These are phyloP conservation scores for Zhuliangozyma parablackwelliae DNA, from an alignment of 1,139 yeast genomes.

Conservation along the genomic window DNA sequence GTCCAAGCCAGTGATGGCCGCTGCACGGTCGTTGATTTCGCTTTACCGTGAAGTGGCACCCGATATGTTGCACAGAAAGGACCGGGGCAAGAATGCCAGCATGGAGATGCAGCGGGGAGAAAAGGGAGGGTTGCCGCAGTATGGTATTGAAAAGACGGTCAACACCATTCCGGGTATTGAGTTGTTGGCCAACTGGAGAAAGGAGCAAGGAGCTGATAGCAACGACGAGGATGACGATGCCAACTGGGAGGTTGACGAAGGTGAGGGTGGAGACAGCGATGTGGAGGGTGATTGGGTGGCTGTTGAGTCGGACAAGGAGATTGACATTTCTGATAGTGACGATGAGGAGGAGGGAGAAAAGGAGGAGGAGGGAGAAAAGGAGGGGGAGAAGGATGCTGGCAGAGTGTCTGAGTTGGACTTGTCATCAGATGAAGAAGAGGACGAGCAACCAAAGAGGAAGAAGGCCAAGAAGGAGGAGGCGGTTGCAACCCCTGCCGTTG, in stretches of 20 bases:
- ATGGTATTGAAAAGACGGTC: conserved; percentile 64
- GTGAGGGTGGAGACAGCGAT: conserved; percentile 40
- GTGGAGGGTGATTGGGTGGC: conserved; percentile 62
- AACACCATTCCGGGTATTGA: conserved; percentile 87
- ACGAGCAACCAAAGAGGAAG: conserved; percentile 19
- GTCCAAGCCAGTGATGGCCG: conserved; percentile 89
- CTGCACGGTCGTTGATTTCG: conserved; percentile 84
- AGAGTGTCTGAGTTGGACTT: conserved; percentile 42
- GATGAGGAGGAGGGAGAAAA: conserved; percentile 31
- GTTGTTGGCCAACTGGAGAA: conserved; percentile 82
- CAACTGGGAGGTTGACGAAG: conserved; percentile 44
- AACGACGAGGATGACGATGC: conserved; percentile 35
- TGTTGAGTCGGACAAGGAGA: conserved; percentile 57
- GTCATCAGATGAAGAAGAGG: conserved; percentile 18
- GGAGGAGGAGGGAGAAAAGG: conserved; percentile 26
- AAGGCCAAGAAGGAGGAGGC: conserved; percentile 14
- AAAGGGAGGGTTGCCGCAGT: conserved; percentile 49
- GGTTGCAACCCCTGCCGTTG: conserved; percentile 17
- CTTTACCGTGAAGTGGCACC: conserved; percentile 94
- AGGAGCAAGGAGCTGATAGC: conserved; percentile 55
- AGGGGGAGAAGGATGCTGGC: conserved; percentile 36
- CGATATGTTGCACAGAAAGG: conserved; percentile 83
- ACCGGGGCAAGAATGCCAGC: conserved; percentile 87
- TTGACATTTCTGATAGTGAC: conserved; percentile 50
- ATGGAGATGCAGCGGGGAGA: conserved; percentile 66